Conservation (phyloP, 2,329 filamentous ascomycete genomes). For the Arthrobotrys entomopaga region DNA sequence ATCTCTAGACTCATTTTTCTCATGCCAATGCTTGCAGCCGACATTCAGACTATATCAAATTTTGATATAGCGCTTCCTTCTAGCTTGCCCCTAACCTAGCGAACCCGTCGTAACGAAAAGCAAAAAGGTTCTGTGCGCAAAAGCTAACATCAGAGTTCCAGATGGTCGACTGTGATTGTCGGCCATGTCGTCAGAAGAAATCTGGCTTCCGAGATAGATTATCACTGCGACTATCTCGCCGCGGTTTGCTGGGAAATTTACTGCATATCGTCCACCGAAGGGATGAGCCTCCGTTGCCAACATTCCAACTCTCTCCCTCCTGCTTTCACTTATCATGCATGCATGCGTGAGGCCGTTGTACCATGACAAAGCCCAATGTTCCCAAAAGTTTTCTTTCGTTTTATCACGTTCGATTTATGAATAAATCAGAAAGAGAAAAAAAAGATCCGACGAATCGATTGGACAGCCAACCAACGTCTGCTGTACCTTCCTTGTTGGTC, state of each 20-base stretch:
- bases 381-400: neutral
- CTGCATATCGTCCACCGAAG: neutral
- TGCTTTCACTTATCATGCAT: slow-evolving; percentile 40
- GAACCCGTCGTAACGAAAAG: neutral
- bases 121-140: neutral
- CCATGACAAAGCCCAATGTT: slow-evolving; percentile 9
- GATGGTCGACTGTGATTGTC: slow-evolving; percentile 21
- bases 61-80: neutral
- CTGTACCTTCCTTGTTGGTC: slow-evolving; percentile 53
- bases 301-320: slow-evolving; percentile 44
- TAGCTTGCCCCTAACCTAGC: neutral
- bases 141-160: slow-evolving; percentile 12
- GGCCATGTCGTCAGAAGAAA: slow-evolving; percentile 40
- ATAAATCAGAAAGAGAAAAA: slow-evolving; percentile 17
- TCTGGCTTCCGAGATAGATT: slow-evolving; percentile 26
- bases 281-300: slow-evolving; percentile 26
- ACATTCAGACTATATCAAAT: slow-evolving; percentile 17
- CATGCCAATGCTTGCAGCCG: slow-evolving; percentile 13
- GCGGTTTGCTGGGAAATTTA: slow-evolving; percentile 11
- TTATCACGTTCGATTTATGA: neutral
- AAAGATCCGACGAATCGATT: slow-evolving; percentile 51
- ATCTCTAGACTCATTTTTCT: slow-evolving; percentile 17
- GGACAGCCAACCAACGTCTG: slow-evolving; percentile 29
- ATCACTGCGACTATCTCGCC: slow-evolving; percentile 16
- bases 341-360: slow-evolving; percentile 39